These are phyloP conservation scores for Cryptosporidium felis DNA, from an alignment of 169 alveolate genomes.

Conservation along the genomic window DNA sequence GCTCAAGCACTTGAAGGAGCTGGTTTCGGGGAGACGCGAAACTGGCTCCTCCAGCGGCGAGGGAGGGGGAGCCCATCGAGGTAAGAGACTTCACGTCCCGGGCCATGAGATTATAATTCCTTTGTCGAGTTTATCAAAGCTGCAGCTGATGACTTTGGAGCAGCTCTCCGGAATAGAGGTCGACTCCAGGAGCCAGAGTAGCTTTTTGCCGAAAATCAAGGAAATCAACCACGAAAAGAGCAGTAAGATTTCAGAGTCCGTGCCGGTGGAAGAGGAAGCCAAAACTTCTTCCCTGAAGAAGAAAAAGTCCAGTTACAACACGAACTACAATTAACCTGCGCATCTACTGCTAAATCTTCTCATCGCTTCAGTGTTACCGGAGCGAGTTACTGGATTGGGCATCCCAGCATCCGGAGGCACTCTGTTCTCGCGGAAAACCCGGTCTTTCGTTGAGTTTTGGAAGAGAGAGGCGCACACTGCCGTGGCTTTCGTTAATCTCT, in stretches of 20 bases:
- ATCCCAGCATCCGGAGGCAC: too few relatives aligned
- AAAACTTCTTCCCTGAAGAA: not conserved
- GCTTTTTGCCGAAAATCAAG: constrained; percentile 19
- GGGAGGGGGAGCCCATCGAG: too few relatives aligned
- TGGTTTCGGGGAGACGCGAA: not conserved
- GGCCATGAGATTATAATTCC: not conserved
- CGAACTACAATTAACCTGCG: too few relatives aligned
- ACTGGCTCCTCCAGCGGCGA: not conserved
- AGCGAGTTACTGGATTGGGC: too few relatives aligned
- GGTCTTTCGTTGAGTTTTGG: too few relatives aligned
- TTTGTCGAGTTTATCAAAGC: constrained; percentile 16
- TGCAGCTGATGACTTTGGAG: constrained; percentile 32
- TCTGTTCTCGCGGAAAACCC: too few relatives aligned
- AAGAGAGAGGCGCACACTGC: too few relatives aligned
- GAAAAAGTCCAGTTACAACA: too few relatives aligned
- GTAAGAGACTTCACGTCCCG: constrained; percentile 5
- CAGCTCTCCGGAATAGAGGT: constrained; percentile 52
- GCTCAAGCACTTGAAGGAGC: constrained; percentile 15
- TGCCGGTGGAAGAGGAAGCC: constrained; percentile 30
- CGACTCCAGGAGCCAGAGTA: not conserved
- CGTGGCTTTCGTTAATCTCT: too few relatives aligned
- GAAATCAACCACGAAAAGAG: constrained; percentile 1
- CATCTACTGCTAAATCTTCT: too few relatives aligned
- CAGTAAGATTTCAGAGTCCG: constrained; percentile 15
- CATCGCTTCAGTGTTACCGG: too few relatives aligned